Percentiles rank a stretch among this genome's conserved stretches.
These are phyloP conservation scores for Coemansia sp. DNA, from an alignment of 192 early-diverging fungal genomes.

Conservation along the genomic window DNA sequence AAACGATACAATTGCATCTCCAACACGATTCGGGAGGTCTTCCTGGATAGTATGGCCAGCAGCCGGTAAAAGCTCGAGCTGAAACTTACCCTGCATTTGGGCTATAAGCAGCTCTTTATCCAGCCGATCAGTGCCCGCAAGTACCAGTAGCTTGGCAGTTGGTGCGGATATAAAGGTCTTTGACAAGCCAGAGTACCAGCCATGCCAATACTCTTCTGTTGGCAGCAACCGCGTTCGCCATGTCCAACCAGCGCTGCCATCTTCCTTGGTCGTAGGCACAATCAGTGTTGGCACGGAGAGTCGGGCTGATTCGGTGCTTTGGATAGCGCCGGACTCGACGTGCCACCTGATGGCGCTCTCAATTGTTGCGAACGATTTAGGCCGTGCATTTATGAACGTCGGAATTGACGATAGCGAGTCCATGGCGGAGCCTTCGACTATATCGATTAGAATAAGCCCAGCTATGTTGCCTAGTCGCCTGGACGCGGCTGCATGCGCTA, in stretches of 20 bases:
- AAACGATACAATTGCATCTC: conserved; percentile 59
- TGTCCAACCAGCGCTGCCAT: conserved; percentile 52
- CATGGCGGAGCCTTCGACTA: conserved; percentile 71
- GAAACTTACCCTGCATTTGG: conserved; percentile 85
- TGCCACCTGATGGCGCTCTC: conserved; percentile 48
- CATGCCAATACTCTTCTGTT: conserved; percentile 68
- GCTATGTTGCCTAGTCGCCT: conserved; percentile 51
- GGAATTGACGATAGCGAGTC: conserved; percentile 48
- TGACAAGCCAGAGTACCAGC: conserved; percentile 63
- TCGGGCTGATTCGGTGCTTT: conserved; percentile 64
- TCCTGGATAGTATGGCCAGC: conserved; percentile 74
- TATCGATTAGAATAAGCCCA: conserved; percentile 72
- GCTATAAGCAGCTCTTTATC: conserved; percentile 75
- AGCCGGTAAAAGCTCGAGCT: conserved; percentile 65
- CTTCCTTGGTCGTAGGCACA: conserved; percentile 10
- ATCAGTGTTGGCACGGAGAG: conserved; percentile 71
- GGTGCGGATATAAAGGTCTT: conserved; percentile 63
- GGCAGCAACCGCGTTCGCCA: conserved; percentile 61
- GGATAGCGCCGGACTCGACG: conserved; percentile 61
- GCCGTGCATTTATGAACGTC: conserved; percentile 36
- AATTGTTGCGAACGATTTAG: conserved; percentile 25
- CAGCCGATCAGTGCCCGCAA: conserved; percentile 73
- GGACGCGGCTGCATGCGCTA: conserved; percentile 61
- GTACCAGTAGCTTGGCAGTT: conserved; percentile 63
- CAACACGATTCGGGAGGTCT: conserved; percentile 63